Conservation (phyloP, 2,329 filamentous ascomycete genomes). For the Curvularia sp. region DNA sequence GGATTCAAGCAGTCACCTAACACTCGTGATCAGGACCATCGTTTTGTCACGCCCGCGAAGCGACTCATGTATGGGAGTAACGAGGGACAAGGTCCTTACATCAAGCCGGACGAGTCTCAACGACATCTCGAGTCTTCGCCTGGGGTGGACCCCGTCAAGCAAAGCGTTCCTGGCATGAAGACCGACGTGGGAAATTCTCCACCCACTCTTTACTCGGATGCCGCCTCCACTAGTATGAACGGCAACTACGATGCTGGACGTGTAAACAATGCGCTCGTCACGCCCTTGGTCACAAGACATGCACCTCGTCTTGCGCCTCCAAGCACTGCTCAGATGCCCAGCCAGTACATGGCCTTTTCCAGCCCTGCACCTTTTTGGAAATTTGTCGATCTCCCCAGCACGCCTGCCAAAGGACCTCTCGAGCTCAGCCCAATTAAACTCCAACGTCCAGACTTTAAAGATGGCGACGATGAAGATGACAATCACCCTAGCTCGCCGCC, state of each 20-base stretch:
- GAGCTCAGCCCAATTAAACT: slow-evolving; percentile 50
- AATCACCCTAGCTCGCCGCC: slow-evolving; percentile 48
- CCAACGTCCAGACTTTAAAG: slow-evolving; percentile 41
- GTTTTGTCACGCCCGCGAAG: slow-evolving; percentile 47
- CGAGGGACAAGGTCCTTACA: slow-evolving; percentile 31
- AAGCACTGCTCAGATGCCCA: slow-evolving; percentile 80
- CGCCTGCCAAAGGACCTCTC: slow-evolving; percentile 62
- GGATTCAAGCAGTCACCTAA: slow-evolving; percentile 44
- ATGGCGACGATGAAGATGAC: slow-evolving; percentile 39
- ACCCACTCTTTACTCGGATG: slow-evolving; percentile 48
- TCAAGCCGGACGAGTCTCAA: slow-evolving; percentile 34
- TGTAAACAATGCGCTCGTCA: slow-evolving; percentile 57
- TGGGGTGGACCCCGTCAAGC: slow-evolving; percentile 42
- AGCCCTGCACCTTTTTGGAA: slow-evolving; percentile 90
- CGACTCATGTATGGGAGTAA: slow-evolving; percentile 40
- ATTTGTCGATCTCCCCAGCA: slow-evolving; percentile 78
- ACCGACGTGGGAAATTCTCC: slow-evolving; percentile 48
- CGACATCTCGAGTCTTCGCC: slow-evolving; percentile 43
- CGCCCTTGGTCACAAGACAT: slow-evolving; percentile 75
- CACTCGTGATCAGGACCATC: slow-evolving; percentile 37
- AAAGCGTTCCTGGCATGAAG: slow-evolving; percentile 42
- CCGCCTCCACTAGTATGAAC: slow-evolving; percentile 40
- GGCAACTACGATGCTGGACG: slow-evolving; percentile 38
- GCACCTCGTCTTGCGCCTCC: slow-evolving; percentile 79
- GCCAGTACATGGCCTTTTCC: slow-evolving; percentile 84